phyloP scores from a whole-genome alignment of 148 eudicot species.

The Agrostemma githago region DNA sequence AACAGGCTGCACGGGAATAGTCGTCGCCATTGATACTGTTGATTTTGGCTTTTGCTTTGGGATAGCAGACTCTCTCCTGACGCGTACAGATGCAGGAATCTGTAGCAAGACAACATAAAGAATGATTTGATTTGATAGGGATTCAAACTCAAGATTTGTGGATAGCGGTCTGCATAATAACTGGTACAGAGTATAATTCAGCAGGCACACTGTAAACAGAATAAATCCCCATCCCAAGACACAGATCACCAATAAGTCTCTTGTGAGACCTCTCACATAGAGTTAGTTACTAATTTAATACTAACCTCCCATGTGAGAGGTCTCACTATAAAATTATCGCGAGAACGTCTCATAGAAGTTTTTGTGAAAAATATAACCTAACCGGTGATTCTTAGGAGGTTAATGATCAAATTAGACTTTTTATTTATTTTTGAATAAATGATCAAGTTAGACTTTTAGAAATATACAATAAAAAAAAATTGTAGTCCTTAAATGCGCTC shows the following conservation, averaged over 20 bases:
- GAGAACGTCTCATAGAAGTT: too few species aligned
- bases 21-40: slow-evolving; percentile 27
- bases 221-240: not conserved
- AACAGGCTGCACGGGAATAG: slow-evolving; percentile 33
- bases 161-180: not conserved
- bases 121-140: not conserved
- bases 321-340: too few species aligned
- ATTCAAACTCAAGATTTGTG: not conserved
- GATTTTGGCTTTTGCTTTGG: slow-evolving; percentile 76
- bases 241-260: too few species aligned
- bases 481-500: not conserved
- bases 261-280: too few species aligned
- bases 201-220: not conserved
- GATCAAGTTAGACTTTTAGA: not conserved
- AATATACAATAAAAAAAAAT: not conserved
- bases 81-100: slow-evolving; percentile 99
- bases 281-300: too few species aligned
- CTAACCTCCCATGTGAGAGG: too few species aligned
- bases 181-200: not conserved
- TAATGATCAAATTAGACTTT: too few species aligned
- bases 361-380: too few species aligned
- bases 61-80: slow-evolving; percentile 77
- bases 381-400: too few species aligned
- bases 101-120: slow-evolving; percentile 23
- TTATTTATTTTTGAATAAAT: too few species aligned